phyloP scores from a whole-genome alignment of 208 protist species.

The Leishmania gerbilli region DNA sequence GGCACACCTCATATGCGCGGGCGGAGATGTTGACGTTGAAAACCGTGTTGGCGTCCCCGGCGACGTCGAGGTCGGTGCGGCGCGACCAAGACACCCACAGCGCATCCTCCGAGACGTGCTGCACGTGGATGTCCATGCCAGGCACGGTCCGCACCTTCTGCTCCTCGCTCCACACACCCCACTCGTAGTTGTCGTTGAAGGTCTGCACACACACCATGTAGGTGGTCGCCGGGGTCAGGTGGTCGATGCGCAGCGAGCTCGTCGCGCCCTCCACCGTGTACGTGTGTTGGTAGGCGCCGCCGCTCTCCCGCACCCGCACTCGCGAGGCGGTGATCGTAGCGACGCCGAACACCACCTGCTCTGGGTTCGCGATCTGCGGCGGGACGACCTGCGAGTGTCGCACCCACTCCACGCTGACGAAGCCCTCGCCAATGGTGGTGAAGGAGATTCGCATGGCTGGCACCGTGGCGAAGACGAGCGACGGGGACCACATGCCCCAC shows the following conservation, averaged over 20 bases:
- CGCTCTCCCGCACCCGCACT: conserved; percentile 82
- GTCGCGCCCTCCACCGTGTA: conserved; percentile 70
- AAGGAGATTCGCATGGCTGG: conserved; percentile 77
- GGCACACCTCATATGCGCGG: conserved; percentile 79
- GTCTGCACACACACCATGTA: conserved; percentile 90
- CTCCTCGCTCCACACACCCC: conserved; percentile 91
- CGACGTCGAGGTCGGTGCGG: conserved; percentile 53
- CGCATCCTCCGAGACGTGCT: conserved; percentile 89
- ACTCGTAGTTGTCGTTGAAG: conserved; percentile 91
- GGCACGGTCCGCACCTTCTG: conserved; percentile 85
- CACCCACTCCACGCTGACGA: conserved; percentile 78
- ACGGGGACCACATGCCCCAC: conserved; percentile 92
- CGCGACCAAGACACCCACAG: conserved; percentile 88
- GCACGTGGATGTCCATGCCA: conserved; percentile 81
- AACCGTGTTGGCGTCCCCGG: conserved; percentile 67
- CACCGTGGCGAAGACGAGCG: conserved; percentile 84
- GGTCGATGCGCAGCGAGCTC: conserved; percentile 65
- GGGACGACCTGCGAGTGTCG: conserved; percentile 69
- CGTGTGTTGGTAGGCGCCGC: conserved; percentile 58
- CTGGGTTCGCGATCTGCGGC: conserved; percentile 51
- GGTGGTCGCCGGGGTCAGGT: conserved; percentile 77
- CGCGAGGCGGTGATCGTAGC: conserved; percentile 83
- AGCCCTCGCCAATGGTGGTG: conserved; percentile 87
- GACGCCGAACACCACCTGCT: conserved; percentile 59
- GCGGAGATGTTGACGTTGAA: conserved; percentile 84